Evolutionary conservation across 1,284 basidiomycete species (phyloP).

Genomic region (Pseudomicrostroma phylloplanum): DNA sequence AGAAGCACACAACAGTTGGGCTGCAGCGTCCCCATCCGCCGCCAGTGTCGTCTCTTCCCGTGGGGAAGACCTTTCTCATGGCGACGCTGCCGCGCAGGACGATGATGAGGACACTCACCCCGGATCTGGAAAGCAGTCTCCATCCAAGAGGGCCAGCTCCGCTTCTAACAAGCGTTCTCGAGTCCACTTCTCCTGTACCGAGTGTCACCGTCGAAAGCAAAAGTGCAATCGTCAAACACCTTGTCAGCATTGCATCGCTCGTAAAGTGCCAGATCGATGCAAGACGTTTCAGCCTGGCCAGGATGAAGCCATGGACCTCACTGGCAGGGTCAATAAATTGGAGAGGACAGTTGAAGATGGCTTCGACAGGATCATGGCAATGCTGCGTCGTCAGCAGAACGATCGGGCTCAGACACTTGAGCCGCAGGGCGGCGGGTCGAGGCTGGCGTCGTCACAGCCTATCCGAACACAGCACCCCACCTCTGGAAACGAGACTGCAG

Average conservation of each 20-base stretch:
- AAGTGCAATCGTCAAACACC: conserved; percentile 44
- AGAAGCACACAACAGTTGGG: too few relatives aligned
- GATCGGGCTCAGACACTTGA: background rate
- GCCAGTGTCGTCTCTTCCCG: too few relatives aligned
- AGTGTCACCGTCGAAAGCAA: conserved; percentile 48
- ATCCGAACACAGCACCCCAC: background rate
- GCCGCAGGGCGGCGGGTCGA: background rate
- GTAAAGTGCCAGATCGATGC: conserved; percentile 45
- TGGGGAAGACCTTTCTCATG: too few relatives aligned
- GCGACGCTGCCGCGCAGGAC: background rate
- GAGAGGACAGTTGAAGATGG: conserved; percentile 23
- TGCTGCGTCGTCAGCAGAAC: conserved; percentile 4
- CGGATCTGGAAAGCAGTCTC: background rate
- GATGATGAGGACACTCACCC: background rate
- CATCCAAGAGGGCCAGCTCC: background rate
- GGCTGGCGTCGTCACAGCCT: background rate
- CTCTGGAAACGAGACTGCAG: background rate
- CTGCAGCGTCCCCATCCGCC: too few relatives aligned
- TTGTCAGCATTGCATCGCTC: conserved; percentile 47
- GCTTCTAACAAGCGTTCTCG: conserved; percentile 24
- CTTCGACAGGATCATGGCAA: conserved; percentile 4
- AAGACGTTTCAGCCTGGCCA: conserved; percentile 42
- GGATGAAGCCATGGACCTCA: conserved; percentile 29
- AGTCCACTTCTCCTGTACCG: conserved; percentile 45
- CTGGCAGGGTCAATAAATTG: conserved; percentile 27